Evolutionary conservation across 257 asterid species (phyloP).

Genomic region (Verbena officinalis): DNA sequence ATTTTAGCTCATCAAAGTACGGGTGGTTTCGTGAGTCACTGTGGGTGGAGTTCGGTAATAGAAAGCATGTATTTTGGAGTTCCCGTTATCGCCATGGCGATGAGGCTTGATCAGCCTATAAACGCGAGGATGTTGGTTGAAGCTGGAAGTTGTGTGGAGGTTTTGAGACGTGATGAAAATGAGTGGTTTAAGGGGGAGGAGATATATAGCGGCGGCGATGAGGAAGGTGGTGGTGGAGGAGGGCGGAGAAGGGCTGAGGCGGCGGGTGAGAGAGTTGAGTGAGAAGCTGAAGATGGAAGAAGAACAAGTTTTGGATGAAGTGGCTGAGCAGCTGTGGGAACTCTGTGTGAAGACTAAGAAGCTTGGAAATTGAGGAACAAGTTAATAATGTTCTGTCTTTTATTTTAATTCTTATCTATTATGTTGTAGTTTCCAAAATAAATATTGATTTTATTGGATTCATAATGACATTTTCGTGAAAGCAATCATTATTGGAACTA

Average conservation of each 20-base stretch:
- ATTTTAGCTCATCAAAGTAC: conserved; percentile 38
- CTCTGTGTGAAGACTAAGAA: conserved; percentile 18
- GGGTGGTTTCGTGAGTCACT: conserved; percentile 47
- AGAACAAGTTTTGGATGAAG: conserved; percentile 31
- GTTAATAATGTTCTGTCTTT: no score
- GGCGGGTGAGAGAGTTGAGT: conserved; percentile 33
- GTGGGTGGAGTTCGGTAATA: conserved; percentile 45
- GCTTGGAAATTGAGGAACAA: conserved; percentile 34
- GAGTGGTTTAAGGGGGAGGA: conserved; percentile 29
- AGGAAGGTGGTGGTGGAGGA: conserved; percentile 34
- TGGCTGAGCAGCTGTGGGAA: conserved; percentile 30
- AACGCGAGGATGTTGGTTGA: conserved; percentile 31
- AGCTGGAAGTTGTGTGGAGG: conserved; percentile 41
- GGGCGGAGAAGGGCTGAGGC: conserved; percentile 32
- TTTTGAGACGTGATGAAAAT: conserved; percentile 28
- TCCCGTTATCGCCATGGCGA: conserved; percentile 43
- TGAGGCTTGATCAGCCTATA: conserved; percentile 39
- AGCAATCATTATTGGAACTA: no score
- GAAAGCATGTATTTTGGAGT: conserved; percentile 44
- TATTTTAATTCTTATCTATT: no score
- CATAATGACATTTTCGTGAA: no score
- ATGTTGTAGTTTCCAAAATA: no score
- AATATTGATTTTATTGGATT: no score
- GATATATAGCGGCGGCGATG: conserved; percentile 35
- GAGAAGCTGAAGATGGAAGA: conserved; percentile 40